Evolutionary conservation across 768 basidiomycete species (phyloP).

Genomic region (Pleurotus platypus): DNA sequence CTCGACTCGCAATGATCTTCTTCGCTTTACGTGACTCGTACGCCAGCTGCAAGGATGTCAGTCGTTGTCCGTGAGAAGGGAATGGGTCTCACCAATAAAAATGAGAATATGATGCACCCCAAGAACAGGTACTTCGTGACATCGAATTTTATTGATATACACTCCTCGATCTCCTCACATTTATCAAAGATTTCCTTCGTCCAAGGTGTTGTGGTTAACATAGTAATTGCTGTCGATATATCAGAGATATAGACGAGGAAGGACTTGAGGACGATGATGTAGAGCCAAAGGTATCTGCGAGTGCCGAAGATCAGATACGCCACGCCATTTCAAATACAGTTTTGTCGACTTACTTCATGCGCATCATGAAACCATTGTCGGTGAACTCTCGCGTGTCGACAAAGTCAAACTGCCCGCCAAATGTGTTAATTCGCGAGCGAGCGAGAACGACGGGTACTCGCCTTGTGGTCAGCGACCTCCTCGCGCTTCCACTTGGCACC

Average conservation of each 20-base stretch:
- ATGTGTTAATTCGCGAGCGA: conserved; percentile 18
- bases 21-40: conserved; percentile 92
- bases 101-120: conserved; percentile 98
- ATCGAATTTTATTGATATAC: conserved; percentile 82
- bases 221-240: conserved; percentile 95
- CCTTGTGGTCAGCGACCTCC: conserved; percentile 97
- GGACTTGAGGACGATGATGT: conserved; percentile 90
- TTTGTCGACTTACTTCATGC: conserved; percentile 62
- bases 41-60: conserved; percentile 53
- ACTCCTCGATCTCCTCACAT: conserved; percentile 60
- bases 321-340: neutral
- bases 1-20: conserved; percentile 91
- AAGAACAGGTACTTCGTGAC: conserved; percentile 97
- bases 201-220: conserved; percentile 91
- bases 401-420: conserved; percentile 80
- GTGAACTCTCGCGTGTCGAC: conserved; percentile 91
- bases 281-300: conserved; percentile 86
- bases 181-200: conserved; percentile 85
- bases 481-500: conserved; percentile 95
- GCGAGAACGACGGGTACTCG: conserved; percentile 25
- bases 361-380: conserved; percentile 82
- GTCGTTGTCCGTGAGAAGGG: conserved; percentile 1
- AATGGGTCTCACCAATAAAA: conserved; percentile 68
- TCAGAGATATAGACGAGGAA: conserved; percentile 96
- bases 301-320: no score